phyloP scores from a whole-genome alignment of 1,284 basidiomycete species.

The Cryptococcus amylolentus region DNA sequence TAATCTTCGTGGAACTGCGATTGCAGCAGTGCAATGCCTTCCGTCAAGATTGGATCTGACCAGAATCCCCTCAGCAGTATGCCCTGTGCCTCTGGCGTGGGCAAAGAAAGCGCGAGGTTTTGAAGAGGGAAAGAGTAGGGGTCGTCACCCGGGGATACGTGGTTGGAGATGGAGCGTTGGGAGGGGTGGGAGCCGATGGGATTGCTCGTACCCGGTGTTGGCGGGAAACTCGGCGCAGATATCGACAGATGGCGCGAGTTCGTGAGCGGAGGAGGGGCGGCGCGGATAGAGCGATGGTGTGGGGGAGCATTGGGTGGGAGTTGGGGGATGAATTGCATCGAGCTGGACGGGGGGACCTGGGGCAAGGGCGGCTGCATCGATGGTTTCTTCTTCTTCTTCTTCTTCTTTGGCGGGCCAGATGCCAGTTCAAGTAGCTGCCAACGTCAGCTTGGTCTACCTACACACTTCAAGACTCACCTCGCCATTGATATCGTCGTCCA shows the following conservation, averaged over 20 bases:
- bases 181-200: neutral
- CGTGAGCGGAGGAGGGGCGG: constrained; percentile 1
- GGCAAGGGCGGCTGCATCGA: neutral
- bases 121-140: constrained; percentile 31
- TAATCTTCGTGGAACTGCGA: constrained; percentile 38
- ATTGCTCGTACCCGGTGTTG: constrained; percentile 10
- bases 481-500: constrained; percentile 34
- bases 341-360: neutral
- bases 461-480: constrained; percentile 17
- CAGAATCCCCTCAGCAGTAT: constrained; percentile 45
- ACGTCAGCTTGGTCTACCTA: neutral
- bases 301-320: neutral
- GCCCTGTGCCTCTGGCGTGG: constrained; percentile 33
- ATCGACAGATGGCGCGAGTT: neutral
- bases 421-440: constrained; percentile 35
- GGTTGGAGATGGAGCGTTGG: neutral
- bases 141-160: constrained; percentile 18
- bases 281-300: neutral
- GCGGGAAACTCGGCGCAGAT: constrained; percentile 5
- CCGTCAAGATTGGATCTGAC: constrained; percentile 41
- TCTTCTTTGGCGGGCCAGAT: constrained; percentile 39
- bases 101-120: constrained; percentile 33
- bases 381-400: constrained; percentile 21
- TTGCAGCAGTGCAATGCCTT: constrained; percentile 43
- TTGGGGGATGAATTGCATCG: neutral